A percentile compares a stretch with the other conserved stretches of the same genome.
These are phyloP conservation scores for Plasmodium gallinaceum DNA, from an alignment of 169 alveolate genomes.

Conservation along the genomic window DNA sequence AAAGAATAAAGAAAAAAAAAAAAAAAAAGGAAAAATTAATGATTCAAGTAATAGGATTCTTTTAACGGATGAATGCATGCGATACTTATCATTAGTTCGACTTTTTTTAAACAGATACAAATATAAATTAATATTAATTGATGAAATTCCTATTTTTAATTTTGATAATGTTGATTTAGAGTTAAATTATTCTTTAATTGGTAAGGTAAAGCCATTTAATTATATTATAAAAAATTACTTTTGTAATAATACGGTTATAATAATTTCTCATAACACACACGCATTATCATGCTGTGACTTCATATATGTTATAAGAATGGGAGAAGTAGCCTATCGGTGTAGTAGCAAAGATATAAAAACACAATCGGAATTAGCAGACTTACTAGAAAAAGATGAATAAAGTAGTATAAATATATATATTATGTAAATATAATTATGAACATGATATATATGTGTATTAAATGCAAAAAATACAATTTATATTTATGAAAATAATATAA, in stretches of 20 bases:
- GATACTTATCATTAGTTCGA: conserved; percentile 84
- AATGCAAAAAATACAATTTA: too few relatives aligned
- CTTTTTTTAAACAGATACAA: conserved; percentile 81
- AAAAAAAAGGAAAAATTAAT: conserved; percentile 6
- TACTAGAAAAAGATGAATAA: conserved; percentile 29
- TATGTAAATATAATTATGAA: too few relatives aligned
- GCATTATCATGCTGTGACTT: conserved; percentile 79
- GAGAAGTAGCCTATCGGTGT: conserved; percentile 69
- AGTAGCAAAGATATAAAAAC: conserved; percentile 39
- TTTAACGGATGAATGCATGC: conserved; percentile 78
- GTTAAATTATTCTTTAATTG: conserved; percentile 13
- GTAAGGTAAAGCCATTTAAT: conserved; percentile 48
- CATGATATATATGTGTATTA: too few relatives aligned
- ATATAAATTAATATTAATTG: conserved; percentile 84
- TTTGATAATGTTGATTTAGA: conserved; percentile 12
- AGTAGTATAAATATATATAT: too few relatives aligned
- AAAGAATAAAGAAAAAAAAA: conserved; percentile 12
- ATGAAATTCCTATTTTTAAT: conserved; percentile 86
- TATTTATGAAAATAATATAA: too few relatives aligned
- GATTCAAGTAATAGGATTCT: conserved; percentile 32
- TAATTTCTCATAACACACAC: conserved; percentile 80
- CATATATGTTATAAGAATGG: conserved; percentile 79
- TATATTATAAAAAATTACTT: conserved; percentile 76
- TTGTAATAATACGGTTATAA: conserved; percentile 79
- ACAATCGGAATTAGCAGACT: conserved; percentile 39